Base-by-base conservation (phyloP, 306 rosid species). In the Begonia loranthoides region DNA sequence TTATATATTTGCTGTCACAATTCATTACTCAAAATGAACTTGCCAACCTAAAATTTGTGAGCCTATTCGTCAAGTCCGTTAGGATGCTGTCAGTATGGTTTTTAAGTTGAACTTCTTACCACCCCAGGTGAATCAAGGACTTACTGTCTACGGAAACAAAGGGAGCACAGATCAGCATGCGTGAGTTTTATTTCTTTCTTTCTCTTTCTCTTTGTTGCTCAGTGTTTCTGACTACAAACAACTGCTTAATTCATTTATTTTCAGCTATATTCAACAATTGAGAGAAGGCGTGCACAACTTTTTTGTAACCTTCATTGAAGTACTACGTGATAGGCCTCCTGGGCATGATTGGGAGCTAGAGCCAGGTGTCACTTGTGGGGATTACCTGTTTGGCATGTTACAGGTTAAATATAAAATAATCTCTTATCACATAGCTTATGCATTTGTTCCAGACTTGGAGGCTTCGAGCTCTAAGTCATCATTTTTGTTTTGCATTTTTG, bases 291-390 rank as follows among this genome's bases (percentile, higher is more conserved):
- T 85, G 17, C 99, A 86, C 77, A 90, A 90, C 72, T 90, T 90
- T 70, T 86, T 86, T 39, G 99, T 34, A 53, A 90, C 95, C 56
- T 90, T 90, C 85, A 90, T 90, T 38, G 95, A 86, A 79, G 95
- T 90, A 43, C 73, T 90, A 43, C 83, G 88, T 6, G 99, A 90
- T 80, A 90, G 99, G 68, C 95, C 99, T 36, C 99, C 95, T 0
- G 99, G 99, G 65, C 99, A 90, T 53, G 99, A 90, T 69, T 90
- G 95, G 99, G 99, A 90, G 76, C 99, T 90, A 52, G 99, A 90
- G 68, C 99, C 99, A 10, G 99, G 99, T 51, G 95, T 90, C 55
- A 90, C 99, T 43, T 86, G 95, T 68, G 99, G 95, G 13, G 99
- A 90, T 79, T 90, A 90, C 75, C 84, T 90, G 67, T 90, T 90